Percentiles rank a stretch among this genome's conserved stretches.
Evolutionary conservation across 1,284 basidiomycete species (phyloP).

Genomic region (Trichosporon coremiiforme): DNA sequence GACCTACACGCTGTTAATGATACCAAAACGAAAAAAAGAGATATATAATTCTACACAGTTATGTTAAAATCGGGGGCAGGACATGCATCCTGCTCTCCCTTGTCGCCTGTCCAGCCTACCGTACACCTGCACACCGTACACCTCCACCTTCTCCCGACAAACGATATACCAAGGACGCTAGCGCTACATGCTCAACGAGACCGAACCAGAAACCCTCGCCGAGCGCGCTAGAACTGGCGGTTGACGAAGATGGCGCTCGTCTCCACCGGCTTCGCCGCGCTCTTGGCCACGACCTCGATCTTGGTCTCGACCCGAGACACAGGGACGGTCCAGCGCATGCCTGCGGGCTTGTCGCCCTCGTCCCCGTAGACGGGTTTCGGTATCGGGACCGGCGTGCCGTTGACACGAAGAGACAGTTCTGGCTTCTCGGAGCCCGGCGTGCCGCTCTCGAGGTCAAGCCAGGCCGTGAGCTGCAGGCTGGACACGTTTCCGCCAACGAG

Average conservation of each 20-base stretch:
- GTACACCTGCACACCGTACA: neutral
- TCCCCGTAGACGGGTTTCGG: constrained; percentile 20
- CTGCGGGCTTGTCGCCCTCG: constrained; percentile 35
- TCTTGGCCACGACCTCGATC: constrained; percentile 47
- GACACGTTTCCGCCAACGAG: constrained; percentile 32
- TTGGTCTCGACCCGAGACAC: constrained; percentile 38
- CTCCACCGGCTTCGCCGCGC: constrained; percentile 39
- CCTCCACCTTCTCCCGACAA: neutral
- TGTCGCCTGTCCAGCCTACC: neutral
- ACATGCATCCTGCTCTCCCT: neutral
- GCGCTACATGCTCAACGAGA: neutral
- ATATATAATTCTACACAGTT: constrained; percentile 4
- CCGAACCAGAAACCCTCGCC: neutral
- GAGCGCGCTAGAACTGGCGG: constrained; percentile 36
- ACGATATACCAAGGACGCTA: neutral
- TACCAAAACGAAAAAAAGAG: neutral
- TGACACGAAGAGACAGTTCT: constrained; percentile 42
- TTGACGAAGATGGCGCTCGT: constrained; percentile 47
- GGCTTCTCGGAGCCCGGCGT: constrained; percentile 26
- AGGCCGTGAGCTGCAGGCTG: constrained; percentile 33
- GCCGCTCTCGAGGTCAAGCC: constrained; percentile 37
- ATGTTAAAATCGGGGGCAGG: neutral
- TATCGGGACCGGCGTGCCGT: constrained; percentile 35
- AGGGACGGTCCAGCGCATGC: constrained; percentile 47
- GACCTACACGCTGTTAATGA: neutral